phyloP scores from a whole-genome alignment of 768 basidiomycete genomes.

The Boletus rex-veris region DNA sequence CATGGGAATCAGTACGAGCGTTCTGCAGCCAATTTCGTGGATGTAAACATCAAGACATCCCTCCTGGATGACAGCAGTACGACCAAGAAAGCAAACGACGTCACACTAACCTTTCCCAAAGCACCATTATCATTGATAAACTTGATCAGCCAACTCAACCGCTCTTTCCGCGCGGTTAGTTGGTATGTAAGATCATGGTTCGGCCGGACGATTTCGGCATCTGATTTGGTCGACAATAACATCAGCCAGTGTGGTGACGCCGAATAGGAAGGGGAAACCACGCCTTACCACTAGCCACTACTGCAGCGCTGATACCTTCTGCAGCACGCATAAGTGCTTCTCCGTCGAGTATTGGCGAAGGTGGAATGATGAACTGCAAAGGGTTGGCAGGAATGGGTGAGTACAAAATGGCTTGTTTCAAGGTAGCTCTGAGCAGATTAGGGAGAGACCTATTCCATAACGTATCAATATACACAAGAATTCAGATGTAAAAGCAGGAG shows the following conservation, averaged over 20 bases:
- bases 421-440: conserved; percentile 68
- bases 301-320: conserved; percentile 66
- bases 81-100: neutral
- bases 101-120: conserved; percentile 57
- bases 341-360: conserved; percentile 60
- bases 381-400: conserved; percentile 75
- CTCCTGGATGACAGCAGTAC: neutral
- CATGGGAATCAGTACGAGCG: conserved; percentile 1
- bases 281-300: conserved; percentile 66
- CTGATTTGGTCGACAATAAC: conserved; percentile 29
- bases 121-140: conserved; percentile 88
- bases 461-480: neutral
- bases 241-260: neutral
- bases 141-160: conserved; percentile 79
- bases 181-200: conserved; percentile 82
- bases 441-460: conserved; percentile 56
- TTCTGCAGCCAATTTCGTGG: neutral
- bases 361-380: conserved; percentile 75
- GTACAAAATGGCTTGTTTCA: conserved; percentile 82
- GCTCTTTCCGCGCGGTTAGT: conserved; percentile 66
- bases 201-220: conserved; percentile 62
- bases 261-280: neutral
- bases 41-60: neutral
- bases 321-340: conserved; percentile 79
- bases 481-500: neutral